Evolutionary conservation across 2,329 filamentous ascomycete genomes (phyloP), one percentile per base, ranked within the genome.

Genomic region (Magnaporthiopsis rhizophila): DNA sequence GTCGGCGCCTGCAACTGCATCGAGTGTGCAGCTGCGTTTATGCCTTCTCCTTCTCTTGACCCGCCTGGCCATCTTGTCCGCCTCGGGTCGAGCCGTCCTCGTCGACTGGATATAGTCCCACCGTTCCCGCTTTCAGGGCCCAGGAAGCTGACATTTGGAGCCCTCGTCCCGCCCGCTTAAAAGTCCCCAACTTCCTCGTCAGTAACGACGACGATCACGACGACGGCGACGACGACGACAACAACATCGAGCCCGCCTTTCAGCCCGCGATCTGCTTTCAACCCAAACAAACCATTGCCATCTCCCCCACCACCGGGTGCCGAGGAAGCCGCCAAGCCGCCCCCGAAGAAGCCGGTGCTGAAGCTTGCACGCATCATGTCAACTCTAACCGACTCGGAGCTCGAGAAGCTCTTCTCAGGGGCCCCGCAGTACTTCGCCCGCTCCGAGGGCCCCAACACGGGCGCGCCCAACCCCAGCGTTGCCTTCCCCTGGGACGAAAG

Each of bases 321-420:
- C 68, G 77, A 81, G 66, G 73, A 76, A 68, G 74, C 75, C 65
- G 72, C 76, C 70, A 74, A 72, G 66, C 72, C 73, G 61, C 72
- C 76, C 58, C 72, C 73, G 65, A 53, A 53, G 45, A 80, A 75
- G 67, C 80, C 79, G 50, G 74, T 81, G 65, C 73, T 86, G 66
- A 83, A 79, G 70, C 74, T 86, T 56, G 77, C 80, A 66, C 79
- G 81, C 72, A 87, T 85, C 75, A 87, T 87, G 80, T 78, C 84
- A 59, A 81, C 81, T 61, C 77, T 89, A 65, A 81, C 76, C 69
- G 80, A 85, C 59, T 77, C 79, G 57, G 86, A 89, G 68, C 77
- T 91, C 62, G 85, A 88, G 75, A 85, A 86, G 74, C 81, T 91
- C 70, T 91, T 91, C 78, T 89, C 88, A 32, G 88, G 89, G n/a